Conservation (phyloP, 495 filamentous ascomycete genomes). For the Friedmanniomyces simplex region DNA sequence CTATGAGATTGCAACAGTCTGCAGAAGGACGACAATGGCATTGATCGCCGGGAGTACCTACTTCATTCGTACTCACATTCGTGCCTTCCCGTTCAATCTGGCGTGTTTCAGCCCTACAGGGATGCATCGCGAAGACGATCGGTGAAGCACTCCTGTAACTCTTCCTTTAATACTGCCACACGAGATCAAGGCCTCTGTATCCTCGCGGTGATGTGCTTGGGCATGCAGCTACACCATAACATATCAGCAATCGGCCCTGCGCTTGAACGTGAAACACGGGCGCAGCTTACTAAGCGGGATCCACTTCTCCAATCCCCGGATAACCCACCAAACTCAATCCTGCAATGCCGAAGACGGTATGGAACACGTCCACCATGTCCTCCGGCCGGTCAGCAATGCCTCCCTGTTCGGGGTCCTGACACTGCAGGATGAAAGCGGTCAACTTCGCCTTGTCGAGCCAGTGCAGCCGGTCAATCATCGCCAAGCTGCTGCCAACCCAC, state of each 20-base stretch:
- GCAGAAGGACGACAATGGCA: background rate
- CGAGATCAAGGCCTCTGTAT: constrained; percentile 10
- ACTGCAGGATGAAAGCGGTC: constrained; percentile 67
- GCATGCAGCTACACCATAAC: constrained; percentile 29
- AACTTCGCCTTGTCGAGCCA: constrained; percentile 84
- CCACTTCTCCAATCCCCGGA: constrained; percentile 66
- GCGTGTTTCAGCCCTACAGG: background rate
- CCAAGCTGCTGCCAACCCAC: constrained; percentile 88
- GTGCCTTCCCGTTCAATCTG: background rate
- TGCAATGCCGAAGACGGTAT: constrained; percentile 81
- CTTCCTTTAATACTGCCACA: background rate
- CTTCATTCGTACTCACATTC: background rate
- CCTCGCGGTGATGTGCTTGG: constrained; percentile 23
- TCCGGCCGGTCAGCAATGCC: constrained; percentile 86
- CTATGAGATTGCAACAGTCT: constrained; percentile 67
- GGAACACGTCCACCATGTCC: constrained; percentile 95
- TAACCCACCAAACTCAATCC: constrained; percentile 74
- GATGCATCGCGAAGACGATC: too few relatives aligned
- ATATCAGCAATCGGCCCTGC: constrained; percentile 7
- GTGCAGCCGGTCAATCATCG: constrained; percentile 75
- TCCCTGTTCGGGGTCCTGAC: constrained; percentile 71
- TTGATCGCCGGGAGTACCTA: background rate
- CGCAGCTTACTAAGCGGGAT: constrained; percentile 67
- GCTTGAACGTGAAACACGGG: background rate
- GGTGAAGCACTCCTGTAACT: too few relatives aligned